These are phyloP conservation scores for Aspergillus fumigatiaffinis DNA, from an alignment of 2,329 filamentous ascomycete species.

Conservation along the genomic window DNA sequence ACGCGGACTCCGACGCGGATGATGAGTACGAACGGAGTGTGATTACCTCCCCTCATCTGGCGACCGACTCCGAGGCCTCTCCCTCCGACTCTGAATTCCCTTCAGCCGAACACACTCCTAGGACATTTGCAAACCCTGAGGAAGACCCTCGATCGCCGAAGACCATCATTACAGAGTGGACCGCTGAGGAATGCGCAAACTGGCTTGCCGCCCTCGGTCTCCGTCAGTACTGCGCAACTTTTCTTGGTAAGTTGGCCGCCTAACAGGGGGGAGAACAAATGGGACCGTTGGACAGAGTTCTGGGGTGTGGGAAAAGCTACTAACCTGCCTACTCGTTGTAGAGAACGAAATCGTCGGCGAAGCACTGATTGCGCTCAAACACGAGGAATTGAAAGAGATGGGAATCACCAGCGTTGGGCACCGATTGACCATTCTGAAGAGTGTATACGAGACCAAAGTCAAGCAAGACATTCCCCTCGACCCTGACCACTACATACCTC, in stretches of 20 bases:
- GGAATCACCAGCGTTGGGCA: constrained; percentile 90
- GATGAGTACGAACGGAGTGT: constrained; percentile 62
- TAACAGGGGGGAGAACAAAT: constrained; percentile 13
- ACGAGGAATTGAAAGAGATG: constrained; percentile 94
- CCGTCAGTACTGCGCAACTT: constrained; percentile 75
- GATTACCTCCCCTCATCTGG: constrained; percentile 54
- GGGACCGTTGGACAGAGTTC: background rate
- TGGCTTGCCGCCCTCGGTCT: constrained; percentile 78
- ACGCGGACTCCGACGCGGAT: constrained; percentile 62
- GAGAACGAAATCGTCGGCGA: constrained; percentile 95
- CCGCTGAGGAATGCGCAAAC: constrained; percentile 82
- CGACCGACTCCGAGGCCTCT: constrained; percentile 55
- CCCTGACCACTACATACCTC: constrained; percentile 86
- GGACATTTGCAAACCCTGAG: constrained; percentile 51
- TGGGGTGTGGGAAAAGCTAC: background rate
- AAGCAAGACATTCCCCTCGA: constrained; percentile 89
- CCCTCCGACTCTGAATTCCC: constrained; percentile 56
- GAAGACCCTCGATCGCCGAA: constrained; percentile 53
- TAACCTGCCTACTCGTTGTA: constrained; percentile 32
- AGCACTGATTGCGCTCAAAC: constrained; percentile 79
- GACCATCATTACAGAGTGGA: constrained; percentile 58
- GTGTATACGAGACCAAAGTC: constrained; percentile 93
- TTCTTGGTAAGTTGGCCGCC: constrained; percentile 65
- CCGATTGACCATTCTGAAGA: constrained; percentile 89
- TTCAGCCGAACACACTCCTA: constrained; percentile 60